A percentile compares a stretch with the other conserved stretches of the same genome.
Evolutionary conservation across 139 green algal genomes (phyloP).

Genomic region (Chlorella sorokiniana): DNA sequence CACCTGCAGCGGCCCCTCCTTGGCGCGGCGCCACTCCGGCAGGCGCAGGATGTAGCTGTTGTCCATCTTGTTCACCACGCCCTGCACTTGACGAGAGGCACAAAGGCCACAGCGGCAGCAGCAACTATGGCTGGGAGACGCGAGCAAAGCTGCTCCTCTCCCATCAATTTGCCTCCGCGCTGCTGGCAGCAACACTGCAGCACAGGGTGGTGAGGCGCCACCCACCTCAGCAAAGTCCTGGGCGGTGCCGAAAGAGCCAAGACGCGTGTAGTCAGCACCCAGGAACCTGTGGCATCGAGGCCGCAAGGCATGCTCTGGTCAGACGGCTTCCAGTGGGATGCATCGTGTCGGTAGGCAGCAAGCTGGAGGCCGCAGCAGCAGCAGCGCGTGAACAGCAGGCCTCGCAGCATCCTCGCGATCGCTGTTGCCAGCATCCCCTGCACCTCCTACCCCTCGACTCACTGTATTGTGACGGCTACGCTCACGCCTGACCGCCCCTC

Average conservation of each 20-base stretch:
- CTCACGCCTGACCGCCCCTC: constrained; percentile 22
- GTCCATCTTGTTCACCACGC: constrained; percentile 40
- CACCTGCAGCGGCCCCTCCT: constrained; percentile 21
- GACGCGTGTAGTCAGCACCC: constrained; percentile 32
- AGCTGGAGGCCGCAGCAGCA: too few relatives aligned
- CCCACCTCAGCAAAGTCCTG: constrained; percentile 13
- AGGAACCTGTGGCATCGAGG: background rate
- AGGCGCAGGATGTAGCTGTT: constrained; percentile 26
- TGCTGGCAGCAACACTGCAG: background rate
- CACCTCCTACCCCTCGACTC: background rate
- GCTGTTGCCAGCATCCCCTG: background rate
- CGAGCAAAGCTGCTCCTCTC: too few relatives aligned
- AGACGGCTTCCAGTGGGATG: constrained; percentile 1
- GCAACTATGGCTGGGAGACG: too few relatives aligned
- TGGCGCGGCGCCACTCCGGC: constrained; percentile 14
- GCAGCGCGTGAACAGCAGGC: background rate
- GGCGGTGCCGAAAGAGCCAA: constrained; percentile 33
- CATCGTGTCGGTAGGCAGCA: background rate
- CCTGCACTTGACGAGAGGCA: background rate
- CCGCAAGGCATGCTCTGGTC: background rate
- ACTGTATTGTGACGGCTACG: constrained; percentile 30
- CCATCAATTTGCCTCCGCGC: background rate
- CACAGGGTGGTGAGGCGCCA: background rate
- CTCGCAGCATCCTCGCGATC: too few relatives aligned
- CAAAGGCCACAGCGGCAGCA: background rate